A percentile compares a stretch with the other conserved stretches of the same genome.
These are phyloP conservation scores for Xylaria sp. DNA, from an alignment of 2,329 filamentous ascomycete species.

Conservation along the genomic window DNA sequence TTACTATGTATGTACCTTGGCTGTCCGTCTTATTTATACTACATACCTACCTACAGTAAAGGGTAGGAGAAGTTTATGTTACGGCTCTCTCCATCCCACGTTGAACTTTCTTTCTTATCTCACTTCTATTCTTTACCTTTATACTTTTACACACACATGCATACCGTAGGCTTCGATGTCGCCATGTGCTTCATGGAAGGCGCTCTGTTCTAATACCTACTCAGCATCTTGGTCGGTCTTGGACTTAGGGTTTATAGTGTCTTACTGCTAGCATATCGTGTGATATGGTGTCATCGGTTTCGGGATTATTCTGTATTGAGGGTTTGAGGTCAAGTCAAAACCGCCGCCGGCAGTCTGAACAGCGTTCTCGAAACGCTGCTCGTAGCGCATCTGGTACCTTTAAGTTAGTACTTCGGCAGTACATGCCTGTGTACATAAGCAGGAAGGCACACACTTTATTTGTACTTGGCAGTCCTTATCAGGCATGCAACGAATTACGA, in stretches of 20 bases:
- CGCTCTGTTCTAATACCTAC: conserved; percentile 16
- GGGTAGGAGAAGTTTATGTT: too few species aligned
- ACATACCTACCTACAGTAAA: too few species aligned
- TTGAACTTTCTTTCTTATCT: too few species aligned
- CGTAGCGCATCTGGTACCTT: background rate
- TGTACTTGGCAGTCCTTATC: background rate
- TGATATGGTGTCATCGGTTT: conserved; percentile 32
- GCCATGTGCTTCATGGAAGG: conserved; percentile 18
- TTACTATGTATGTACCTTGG: background rate
- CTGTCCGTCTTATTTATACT: too few species aligned
- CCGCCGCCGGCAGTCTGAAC: background rate
- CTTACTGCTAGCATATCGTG: conserved; percentile 29
- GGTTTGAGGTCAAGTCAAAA: conserved; percentile 8
- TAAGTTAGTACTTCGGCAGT: too few species aligned
- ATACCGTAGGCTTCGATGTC: background rate
- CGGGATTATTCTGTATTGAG: conserved; percentile 7
- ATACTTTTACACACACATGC: background rate
- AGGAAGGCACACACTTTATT: background rate
- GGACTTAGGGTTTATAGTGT: background rate
- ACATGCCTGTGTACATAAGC: too few species aligned
- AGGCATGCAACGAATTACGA: background rate
- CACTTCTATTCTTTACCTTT: too few species aligned
- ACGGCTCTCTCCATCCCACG: too few species aligned
- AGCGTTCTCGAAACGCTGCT: background rate
- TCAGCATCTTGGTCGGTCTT: background rate